Evolutionary conservation across 2,329 filamentous ascomycete genomes (phyloP).

Genomic region (Escovopsis weberi): DNA sequence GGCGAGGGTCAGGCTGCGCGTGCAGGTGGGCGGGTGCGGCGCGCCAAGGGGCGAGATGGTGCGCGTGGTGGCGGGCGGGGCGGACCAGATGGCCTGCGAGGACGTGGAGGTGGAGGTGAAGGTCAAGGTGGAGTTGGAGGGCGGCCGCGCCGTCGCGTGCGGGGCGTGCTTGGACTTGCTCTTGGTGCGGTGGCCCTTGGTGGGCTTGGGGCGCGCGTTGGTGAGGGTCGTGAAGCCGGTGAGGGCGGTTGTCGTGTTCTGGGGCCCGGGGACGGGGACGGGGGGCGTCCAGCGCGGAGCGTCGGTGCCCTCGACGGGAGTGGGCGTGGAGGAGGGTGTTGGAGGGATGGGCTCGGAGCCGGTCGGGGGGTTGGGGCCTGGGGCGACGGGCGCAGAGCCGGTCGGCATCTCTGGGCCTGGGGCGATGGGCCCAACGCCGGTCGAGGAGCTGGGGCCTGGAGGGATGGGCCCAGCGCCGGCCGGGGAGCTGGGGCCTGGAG

Average conservation of each 20-base stretch:
- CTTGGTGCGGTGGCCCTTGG: not conserved
- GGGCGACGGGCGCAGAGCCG: too few relatives aligned
- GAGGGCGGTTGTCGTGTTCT: not conserved
- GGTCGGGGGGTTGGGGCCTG: too few relatives aligned
- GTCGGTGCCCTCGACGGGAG: too few relatives aligned
- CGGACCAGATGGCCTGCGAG: not conserved
- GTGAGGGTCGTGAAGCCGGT: not conserved
- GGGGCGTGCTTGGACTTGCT: too few relatives aligned
- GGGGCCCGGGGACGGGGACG: not conserved
- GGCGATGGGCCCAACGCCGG: too few relatives aligned
- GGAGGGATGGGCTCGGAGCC: too few relatives aligned
- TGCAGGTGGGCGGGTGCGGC: conserved; percentile 2
- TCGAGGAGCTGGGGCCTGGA: too few relatives aligned
- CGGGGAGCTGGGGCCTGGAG: too few relatives aligned
- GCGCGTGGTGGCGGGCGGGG: not conserved
- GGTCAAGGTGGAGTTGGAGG: not conserved
- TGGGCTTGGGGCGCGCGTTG: not conserved
- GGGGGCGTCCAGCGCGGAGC: too few relatives aligned
- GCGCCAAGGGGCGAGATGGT: not conserved
- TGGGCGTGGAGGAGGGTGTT: too few relatives aligned
- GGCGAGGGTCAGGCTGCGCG: not conserved
- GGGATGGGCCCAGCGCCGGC: too few relatives aligned
- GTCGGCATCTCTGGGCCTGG: too few relatives aligned
- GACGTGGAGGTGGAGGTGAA: not conserved
- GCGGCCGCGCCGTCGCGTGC: not conserved